phyloP scores from a whole-genome alignment of 805 yeast species.

The Saturnispora zaruensis region DNA sequence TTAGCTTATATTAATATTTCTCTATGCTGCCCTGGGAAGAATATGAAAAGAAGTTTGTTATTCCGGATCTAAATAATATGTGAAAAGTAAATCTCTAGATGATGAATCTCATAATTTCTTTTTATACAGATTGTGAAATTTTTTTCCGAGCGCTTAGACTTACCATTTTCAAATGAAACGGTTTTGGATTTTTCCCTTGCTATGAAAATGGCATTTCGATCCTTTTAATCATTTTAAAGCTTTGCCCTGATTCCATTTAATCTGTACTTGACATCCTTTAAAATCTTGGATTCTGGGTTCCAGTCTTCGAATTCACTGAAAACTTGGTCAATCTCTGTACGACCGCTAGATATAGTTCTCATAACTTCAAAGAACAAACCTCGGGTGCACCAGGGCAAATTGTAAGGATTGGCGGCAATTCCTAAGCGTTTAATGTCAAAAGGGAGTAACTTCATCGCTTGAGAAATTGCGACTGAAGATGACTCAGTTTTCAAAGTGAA shows the following conservation, averaged over 20 bases:
- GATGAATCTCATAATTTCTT: not conserved
- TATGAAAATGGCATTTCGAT: not conserved
- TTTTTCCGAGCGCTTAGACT: conserved; percentile 2
- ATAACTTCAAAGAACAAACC: conserved; percentile 59
- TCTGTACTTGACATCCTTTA: conserved; percentile 72
- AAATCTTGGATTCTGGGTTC: conserved; percentile 76
- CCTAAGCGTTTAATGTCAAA: conserved; percentile 62
- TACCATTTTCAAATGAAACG: not conserved
- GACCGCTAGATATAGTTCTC: conserved; percentile 31
- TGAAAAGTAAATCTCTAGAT: not conserved
- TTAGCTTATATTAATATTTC: not conserved
- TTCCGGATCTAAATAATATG: not conserved
- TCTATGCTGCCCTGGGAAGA: not conserved
- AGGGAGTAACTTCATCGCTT: conserved; percentile 24
- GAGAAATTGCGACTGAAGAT: conserved; percentile 18
- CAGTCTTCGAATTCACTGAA: conserved; percentile 71
- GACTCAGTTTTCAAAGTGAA: conserved; percentile 65
- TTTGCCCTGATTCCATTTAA: conserved; percentile 30
- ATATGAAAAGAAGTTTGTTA: not conserved
- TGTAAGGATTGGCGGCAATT: conserved; percentile 56
- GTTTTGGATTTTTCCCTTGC: not conserved
- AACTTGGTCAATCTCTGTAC: conserved; percentile 50
- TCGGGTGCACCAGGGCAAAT: conserved; percentile 87
- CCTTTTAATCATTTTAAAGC: conserved; percentile 13
- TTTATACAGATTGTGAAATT: not conserved